Conservation (phyloP, 176 grass and related monocot species). For the Poa annua region DNA sequence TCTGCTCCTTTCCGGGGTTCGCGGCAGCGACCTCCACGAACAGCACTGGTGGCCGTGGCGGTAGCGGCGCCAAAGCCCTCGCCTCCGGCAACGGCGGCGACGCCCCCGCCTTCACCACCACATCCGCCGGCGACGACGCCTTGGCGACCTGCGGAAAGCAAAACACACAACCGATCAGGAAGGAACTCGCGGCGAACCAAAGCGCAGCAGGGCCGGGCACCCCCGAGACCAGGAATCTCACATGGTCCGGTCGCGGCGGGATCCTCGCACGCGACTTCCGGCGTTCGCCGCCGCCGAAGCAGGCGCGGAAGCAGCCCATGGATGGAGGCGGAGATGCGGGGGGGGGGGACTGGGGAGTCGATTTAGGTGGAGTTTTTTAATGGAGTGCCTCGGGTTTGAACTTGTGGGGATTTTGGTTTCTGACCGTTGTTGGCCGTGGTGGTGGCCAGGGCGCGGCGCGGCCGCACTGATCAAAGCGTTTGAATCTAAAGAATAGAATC, state of each 20-base stretch:
- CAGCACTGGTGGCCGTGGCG: background rate
- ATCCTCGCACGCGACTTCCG: conserved; percentile 27
- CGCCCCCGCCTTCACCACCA: conserved; percentile 22
- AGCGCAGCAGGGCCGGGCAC: background rate
- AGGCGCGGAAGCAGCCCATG: conserved; percentile 93
- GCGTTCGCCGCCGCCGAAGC: conserved; percentile 65
- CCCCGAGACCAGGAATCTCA: conserved; percentile 21
- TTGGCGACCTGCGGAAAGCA: conserved; percentile 38
- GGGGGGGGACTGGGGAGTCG: background rate
- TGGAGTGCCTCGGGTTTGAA: conserved; percentile 24
- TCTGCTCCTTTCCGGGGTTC: conserved; percentile 8
- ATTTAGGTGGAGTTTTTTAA: background rate
- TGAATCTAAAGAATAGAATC: too few species aligned
- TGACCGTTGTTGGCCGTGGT: conserved; percentile 50
- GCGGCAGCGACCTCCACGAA: background rate
- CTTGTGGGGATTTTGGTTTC: conserved; percentile 7
- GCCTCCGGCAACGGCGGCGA: background rate
- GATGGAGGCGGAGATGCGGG: conserved; percentile 18
- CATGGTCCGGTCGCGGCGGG: conserved; percentile 34
- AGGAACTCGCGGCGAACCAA: conserved; percentile 3
- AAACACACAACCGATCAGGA: conserved; percentile 21
- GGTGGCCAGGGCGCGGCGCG: background rate
- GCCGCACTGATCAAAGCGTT: too few species aligned
- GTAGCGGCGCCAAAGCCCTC: background rate
- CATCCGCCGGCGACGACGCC: background rate